A percentile compares a stretch with the other conserved stretches of the same genome.
These are phyloP conservation scores for Russula compacta DNA, from an alignment of 768 basidiomycete genomes.

Conservation along the genomic window DNA sequence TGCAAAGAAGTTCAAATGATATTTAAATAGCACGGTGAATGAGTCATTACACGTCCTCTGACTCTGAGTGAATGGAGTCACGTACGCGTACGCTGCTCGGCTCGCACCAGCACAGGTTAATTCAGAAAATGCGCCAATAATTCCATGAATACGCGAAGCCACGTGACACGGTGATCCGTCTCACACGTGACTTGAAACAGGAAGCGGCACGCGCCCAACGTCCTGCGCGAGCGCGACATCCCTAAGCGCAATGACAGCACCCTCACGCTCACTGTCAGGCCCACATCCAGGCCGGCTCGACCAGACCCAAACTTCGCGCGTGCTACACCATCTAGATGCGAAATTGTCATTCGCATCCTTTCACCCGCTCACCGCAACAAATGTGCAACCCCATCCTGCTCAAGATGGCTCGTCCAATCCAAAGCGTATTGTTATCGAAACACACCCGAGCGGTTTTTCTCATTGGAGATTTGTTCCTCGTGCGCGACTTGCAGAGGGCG, in stretches of 20 bases:
- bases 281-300: slow-evolving; percentile 58
- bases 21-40: not conserved
- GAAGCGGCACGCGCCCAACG: not conserved
- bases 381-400: slow-evolving; percentile 13
- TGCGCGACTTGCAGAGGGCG: slow-evolving; percentile 48
- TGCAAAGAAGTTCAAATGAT: not conserved
- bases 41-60: slow-evolving; percentile 5
- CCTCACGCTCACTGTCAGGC: slow-evolving; percentile 27
- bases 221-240: no score
- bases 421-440: slow-evolving; percentile 70
- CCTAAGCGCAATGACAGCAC: slow-evolving; percentile 7
- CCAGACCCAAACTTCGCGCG: slow-evolving; percentile 46
- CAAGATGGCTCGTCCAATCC: slow-evolving; percentile 40
- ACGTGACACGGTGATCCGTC: not conserved
- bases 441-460: slow-evolving; percentile 36
- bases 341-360: slow-evolving; percentile 67
- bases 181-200: not conserved
- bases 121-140: not conserved
- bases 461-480: slow-evolving; percentile 74
- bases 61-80: no score
- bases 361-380: slow-evolving; percentile 47
- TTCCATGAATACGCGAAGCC: not conserved
- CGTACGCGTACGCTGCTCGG: no score
- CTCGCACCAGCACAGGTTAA: not conserved
- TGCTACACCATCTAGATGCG: slow-evolving; percentile 52